Percentiles rank a stretch among this genome's conserved stretches.
Conservation (phyloP, 495 filamentous ascomycete genomes). For the Monascus purpureus region DNA sequence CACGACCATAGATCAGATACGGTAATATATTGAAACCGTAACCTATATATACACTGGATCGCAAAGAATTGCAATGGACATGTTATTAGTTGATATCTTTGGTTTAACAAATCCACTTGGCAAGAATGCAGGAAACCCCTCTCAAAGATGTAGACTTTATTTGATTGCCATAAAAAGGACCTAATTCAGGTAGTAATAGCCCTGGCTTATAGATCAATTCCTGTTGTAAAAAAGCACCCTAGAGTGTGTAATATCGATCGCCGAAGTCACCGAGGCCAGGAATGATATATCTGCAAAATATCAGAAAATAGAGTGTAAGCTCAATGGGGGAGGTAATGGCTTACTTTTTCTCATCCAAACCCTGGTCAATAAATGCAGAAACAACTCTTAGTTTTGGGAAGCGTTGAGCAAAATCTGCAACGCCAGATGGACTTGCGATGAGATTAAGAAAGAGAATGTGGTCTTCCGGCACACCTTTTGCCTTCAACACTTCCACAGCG, state of each 20-base stretch:
- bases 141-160: no score
- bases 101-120: no score
- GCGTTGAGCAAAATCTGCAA: slow-evolving; percentile 74
- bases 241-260: slow-evolving; percentile 92
- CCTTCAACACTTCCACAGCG: slow-evolving; percentile 83
- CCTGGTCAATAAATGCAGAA: slow-evolving; percentile 93
- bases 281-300: slow-evolving; percentile 66
- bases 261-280: slow-evolving; percentile 95
- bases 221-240: no score
- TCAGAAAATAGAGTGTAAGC: slow-evolving; percentile 6
- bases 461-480: slow-evolving; percentile 83
- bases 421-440: slow-evolving; percentile 87
- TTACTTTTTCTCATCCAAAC: slow-evolving; percentile 93
- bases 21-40: no score
- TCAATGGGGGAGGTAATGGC: slow-evolving; percentile 8
- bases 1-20: no score
- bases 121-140: no score
- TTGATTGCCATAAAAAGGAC: no score
- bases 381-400: slow-evolving; percentile 90
- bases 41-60: no score
- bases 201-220: no score
- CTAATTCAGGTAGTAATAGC: no score
- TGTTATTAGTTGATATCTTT: no score
- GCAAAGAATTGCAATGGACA: no score
- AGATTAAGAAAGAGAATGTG: slow-evolving; percentile 91